These are phyloP conservation scores for Serendipita indica DNA, from an alignment of 768 basidiomycete genomes.

Conservation along the genomic window DNA sequence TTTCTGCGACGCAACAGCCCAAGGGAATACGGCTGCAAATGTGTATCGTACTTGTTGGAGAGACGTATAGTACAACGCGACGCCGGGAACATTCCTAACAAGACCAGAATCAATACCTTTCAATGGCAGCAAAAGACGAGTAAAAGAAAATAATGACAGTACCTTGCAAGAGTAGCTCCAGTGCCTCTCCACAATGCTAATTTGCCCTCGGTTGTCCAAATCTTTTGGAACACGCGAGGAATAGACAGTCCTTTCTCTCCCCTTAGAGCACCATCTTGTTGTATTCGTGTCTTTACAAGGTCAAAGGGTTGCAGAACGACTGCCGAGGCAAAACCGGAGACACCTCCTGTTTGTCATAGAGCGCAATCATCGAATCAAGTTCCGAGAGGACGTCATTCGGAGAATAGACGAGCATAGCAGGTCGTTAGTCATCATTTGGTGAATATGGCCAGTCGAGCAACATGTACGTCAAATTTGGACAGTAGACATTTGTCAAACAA, in stretches of 20 bases:
- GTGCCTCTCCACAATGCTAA: conserved; percentile 83
- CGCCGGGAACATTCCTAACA: conserved; percentile 76
- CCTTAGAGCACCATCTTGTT: conserved; percentile 44
- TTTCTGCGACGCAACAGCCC: conserved; percentile 13
- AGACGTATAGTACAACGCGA: conserved; percentile 81
- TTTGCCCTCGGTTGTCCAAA: conserved; percentile 49
- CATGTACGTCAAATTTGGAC: no score
- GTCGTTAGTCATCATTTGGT: no score
- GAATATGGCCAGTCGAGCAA: no score
- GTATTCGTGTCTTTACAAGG: conserved; percentile 80
- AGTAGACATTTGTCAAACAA: no score
- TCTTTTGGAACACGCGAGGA: conserved; percentile 36
- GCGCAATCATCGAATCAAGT: no score
- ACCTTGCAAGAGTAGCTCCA: conserved; percentile 59
- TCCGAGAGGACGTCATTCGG: no score
- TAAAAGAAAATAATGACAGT: conserved; percentile 12
- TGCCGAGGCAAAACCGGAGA: conserved; percentile 20
- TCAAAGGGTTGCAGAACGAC: conserved; percentile 37
- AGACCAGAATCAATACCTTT: neutral
- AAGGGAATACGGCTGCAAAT: conserved; percentile 28
- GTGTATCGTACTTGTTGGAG: conserved; percentile 66
- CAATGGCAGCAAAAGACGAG: conserved; percentile 15
- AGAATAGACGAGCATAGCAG: no score
- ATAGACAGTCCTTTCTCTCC: conserved; percentile 20
- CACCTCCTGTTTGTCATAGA: neutral